These are phyloP conservation scores for Candida sp. DNA, from an alignment of 1,139 yeast species.

Conservation along the genomic window DNA sequence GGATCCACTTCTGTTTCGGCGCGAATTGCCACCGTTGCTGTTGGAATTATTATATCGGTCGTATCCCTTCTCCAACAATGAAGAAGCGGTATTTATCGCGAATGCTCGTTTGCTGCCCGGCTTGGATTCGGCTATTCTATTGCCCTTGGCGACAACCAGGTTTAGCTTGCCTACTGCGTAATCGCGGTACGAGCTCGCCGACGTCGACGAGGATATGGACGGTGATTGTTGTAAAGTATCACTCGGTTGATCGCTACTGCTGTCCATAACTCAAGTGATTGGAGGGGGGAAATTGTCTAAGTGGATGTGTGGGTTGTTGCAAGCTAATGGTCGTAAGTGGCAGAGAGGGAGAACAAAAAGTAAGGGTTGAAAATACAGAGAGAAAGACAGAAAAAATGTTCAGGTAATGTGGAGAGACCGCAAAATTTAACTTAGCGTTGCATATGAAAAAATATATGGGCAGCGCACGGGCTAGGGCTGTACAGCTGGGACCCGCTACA, in stretches of 20 bases:
- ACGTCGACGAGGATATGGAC: slow-evolving; percentile 5
- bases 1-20: slow-evolving; percentile 16
- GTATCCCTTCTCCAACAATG: slow-evolving; percentile 56
- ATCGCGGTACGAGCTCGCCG: slow-evolving; percentile 12
- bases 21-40: not conserved
- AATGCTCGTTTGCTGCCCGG: slow-evolving; percentile 48
- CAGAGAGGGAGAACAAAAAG: not conserved
- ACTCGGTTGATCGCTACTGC: not conserved
- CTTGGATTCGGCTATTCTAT: slow-evolving; percentile 30
- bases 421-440: not conserved
- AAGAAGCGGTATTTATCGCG: slow-evolving; percentile 63
- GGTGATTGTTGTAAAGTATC: slow-evolving; percentile 3
- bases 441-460: not conserved
- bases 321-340: not conserved
- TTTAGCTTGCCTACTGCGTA: slow-evolving; percentile 15
- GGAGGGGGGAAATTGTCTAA: not conserved
- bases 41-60: slow-evolving; percentile 28
- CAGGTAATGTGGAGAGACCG: not conserved
- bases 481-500: too few relatives aligned
- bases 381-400: not conserved
- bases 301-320: slow-evolving; percentile 3
- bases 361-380: not conserved
- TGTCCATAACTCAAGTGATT: not conserved
- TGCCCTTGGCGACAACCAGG: slow-evolving; percentile 18
- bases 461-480: too few relatives aligned